phyloP scores from a whole-genome alignment of 805 yeast genomes.

The Kazachstania martiniae region DNA sequence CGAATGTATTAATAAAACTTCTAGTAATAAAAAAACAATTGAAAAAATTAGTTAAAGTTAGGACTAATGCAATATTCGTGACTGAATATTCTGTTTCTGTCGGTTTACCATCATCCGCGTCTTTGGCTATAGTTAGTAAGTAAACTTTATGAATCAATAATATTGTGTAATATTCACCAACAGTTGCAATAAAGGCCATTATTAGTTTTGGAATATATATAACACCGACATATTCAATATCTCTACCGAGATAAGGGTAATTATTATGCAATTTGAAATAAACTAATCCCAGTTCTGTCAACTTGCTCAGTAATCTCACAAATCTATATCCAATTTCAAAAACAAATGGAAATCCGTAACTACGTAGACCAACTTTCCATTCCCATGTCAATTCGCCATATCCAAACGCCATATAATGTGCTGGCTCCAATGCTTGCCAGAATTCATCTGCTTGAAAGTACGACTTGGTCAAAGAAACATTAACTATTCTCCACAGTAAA shows the following conservation, averaged over 20 bases:
- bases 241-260: not conserved
- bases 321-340: slow-evolving; percentile 32
- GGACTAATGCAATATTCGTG: slow-evolving; percentile 8
- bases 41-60: slow-evolving; percentile 34
- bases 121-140: slow-evolving; percentile 11
- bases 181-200: slow-evolving; percentile 59
- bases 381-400: slow-evolving; percentile 92
- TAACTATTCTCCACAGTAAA: slow-evolving; percentile 37
- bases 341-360: slow-evolving; percentile 69
- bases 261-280: not conserved
- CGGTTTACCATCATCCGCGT: slow-evolving; percentile 7
- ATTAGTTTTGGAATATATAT: slow-evolving; percentile 49
- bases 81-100: slow-evolving; percentile 2
- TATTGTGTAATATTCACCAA: slow-evolving; percentile 56
- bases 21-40: slow-evolving; percentile 76
- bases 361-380: slow-evolving; percentile 68
- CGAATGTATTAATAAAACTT: slow-evolving; percentile 78
- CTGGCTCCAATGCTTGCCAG: slow-evolving; percentile 90
- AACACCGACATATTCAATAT: slow-evolving; percentile 34
- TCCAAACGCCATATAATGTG: slow-evolving; percentile 62
- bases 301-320: no score
- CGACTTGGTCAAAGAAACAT: slow-evolving; percentile 54
- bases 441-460: slow-evolving; percentile 95
- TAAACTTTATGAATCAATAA: slow-evolving; percentile 32
- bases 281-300: not conserved